Percentiles rank a stretch among this genome's conserved stretches.
phyloP scores from a whole-genome alignment of 441 rosid genomes.

The Adansonia madagascariensis region DNA sequence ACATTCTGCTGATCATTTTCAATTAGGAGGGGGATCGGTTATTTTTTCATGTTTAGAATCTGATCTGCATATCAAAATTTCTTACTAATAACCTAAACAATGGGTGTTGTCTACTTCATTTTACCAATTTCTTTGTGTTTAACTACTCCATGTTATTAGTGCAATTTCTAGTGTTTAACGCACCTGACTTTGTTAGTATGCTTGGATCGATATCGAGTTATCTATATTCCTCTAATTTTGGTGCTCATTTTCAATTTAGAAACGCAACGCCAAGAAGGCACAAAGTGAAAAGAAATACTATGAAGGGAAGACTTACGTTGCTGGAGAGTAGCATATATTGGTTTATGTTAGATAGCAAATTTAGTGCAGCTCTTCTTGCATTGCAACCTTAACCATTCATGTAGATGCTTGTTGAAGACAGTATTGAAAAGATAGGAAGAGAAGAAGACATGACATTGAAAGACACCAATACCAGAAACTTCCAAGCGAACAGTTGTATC shows the following conservation, averaged over 20 bases:
- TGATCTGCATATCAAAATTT: background rate
- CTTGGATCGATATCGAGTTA: background rate
- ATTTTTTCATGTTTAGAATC: background rate
- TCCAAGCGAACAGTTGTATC: conserved; percentile 10
- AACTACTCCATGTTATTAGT: background rate
- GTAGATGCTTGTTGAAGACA: conserved; percentile 25
- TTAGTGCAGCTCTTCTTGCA: conserved; percentile 30
- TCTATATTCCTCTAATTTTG: background rate
- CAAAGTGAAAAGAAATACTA: conserved; percentile 85
- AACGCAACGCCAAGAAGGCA: conserved; percentile 78
- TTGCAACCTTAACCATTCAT: conserved; percentile 20
- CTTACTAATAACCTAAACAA: background rate
- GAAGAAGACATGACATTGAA: conserved; percentile 8
- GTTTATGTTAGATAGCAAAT: conserved; percentile 22
- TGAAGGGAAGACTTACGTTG: conserved; percentile 66
- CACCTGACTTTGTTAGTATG: background rate
- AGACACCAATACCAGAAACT: conserved; percentile 1
- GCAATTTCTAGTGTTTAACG: background rate
- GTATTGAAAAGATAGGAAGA: conserved; percentile 9
- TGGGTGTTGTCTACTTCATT: background rate
- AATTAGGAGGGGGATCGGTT: background rate
- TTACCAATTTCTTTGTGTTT: background rate
- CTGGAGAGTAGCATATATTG: conserved; percentile 53
- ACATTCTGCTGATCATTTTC: background rate
- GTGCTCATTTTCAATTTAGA: conserved; percentile 45